Percentiles rank a stretch among this genome's conserved stretches.
Evolutionary conservation across 306 rosid genomes (phyloP).

Genomic region (Lotus japonicus): DNA sequence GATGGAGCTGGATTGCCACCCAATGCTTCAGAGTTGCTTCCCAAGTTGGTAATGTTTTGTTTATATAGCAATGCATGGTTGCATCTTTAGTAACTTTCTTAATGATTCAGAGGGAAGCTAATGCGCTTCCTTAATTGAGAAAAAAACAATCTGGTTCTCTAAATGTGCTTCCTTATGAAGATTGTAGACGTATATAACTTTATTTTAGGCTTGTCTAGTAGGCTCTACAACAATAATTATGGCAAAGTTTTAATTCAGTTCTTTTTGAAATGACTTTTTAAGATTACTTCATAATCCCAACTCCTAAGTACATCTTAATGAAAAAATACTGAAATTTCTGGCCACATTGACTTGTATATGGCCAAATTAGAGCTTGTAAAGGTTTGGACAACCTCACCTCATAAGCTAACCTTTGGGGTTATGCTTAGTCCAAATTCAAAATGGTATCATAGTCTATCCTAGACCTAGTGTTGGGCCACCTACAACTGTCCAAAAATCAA

Average conservation of each 20-base stretch:
- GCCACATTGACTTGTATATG: too few species aligned
- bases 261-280: neutral
- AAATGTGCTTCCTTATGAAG: neutral
- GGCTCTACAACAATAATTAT: neutral
- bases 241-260: neutral
- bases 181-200: neutral
- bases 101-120: slow-evolving; percentile 1
- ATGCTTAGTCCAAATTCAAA: too few species aligned
- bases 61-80: neutral
- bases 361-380: too few species aligned
- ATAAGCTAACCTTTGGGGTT: too few species aligned
- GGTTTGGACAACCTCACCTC: too few species aligned
- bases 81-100: neutral
- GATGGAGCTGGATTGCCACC: slow-evolving; percentile 94
- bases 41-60: slow-evolving; percentile 59
- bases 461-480: too few species aligned
- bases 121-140: neutral
- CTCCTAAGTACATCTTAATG: neutral
- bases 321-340: neutral
- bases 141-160: neutral
- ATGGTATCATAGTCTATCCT: too few species aligned
- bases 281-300: neutral
- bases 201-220: slow-evolving; percentile 1
- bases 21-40: slow-evolving; percentile 71
- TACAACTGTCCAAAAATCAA: too few species aligned